Percentiles rank a stretch among this genome's conserved stretches.
Evolutionary conservation across 768 basidiomycete genomes (phyloP).

Genomic region (Hericium rajendrae): DNA sequence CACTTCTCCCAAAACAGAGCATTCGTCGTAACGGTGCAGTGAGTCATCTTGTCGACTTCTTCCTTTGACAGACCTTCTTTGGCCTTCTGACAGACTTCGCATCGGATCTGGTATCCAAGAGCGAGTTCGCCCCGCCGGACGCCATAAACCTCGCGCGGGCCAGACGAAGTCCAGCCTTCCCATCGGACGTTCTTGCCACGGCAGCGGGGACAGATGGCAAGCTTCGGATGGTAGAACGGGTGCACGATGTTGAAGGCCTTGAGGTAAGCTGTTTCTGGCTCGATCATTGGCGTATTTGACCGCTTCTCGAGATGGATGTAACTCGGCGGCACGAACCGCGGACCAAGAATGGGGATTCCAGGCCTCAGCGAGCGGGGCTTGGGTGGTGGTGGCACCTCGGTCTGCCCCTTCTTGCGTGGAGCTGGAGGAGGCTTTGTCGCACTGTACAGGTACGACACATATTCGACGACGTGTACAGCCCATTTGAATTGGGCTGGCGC

Average conservation of each 20-base stretch:
- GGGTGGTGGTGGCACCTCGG: not conserved
- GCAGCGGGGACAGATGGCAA: conserved; percentile 10
- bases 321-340: conserved; percentile 15
- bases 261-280: conserved; percentile 11
- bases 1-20: not conserved
- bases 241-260: conserved; percentile 16
- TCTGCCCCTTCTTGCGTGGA: too few species aligned
- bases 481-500: conserved; percentile 13
- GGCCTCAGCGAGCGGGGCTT: not conserved
- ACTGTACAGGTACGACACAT: conserved; percentile 12
- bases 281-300: not conserved
- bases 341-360: conserved; percentile 15
- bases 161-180: conserved; percentile 11
- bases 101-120: conserved; percentile 11
- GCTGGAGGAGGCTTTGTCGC: not conserved
- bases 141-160: conserved; percentile 16
- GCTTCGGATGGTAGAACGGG: conserved; percentile 13
- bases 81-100: conserved; percentile 3
- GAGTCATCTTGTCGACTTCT: not conserved
- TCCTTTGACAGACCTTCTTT: not conserved
- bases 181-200: conserved; percentile 2
- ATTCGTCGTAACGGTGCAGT: not conserved
- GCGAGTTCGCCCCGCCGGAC: conserved; percentile 8
- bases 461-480: conserved; percentile 16
- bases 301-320: conserved; percentile 10